These are phyloP conservation scores for Pseudevernia furfuracea DNA, from an alignment of 495 filamentous ascomycete species.

Conservation along the genomic window DNA sequence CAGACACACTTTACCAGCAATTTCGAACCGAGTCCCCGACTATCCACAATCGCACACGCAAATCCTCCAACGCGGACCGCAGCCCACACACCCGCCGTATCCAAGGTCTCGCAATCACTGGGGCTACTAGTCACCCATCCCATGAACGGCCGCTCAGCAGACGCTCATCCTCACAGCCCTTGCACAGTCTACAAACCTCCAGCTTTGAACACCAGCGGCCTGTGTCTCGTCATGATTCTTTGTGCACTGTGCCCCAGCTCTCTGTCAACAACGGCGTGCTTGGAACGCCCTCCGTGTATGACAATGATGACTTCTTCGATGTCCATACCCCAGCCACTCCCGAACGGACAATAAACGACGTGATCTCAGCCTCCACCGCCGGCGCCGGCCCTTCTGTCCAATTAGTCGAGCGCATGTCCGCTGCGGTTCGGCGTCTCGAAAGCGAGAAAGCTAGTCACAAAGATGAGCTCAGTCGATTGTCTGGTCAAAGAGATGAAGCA, in stretches of 20 bases:
- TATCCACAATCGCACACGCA: constrained; percentile 40
- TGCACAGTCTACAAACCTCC: constrained; percentile 37
- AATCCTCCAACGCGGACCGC: constrained; percentile 36
- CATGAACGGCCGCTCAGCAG: constrained; percentile 37
- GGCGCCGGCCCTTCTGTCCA: constrained; percentile 90
- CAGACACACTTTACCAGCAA: constrained; percentile 37
- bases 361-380: constrained; percentile 80
- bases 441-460: constrained; percentile 77
- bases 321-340: constrained; percentile 54
- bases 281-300: constrained; percentile 51
- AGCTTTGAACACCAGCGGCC: constrained; percentile 39
- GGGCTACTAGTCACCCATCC: constrained; percentile 16
- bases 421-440: constrained; percentile 82
- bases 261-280: constrained; percentile 30
- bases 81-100: constrained; percentile 26
- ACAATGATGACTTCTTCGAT: constrained; percentile 59
- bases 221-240: constrained; percentile 34
- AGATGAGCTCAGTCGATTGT: constrained; percentile 75
- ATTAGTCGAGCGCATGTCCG: constrained; percentile 92
- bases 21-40: constrained; percentile 43
- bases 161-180: constrained; percentile 41
- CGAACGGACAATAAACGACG: constrained; percentile 71
- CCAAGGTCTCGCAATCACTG: constrained; percentile 35
- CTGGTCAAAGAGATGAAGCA: constrained; percentile 79
- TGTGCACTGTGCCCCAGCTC: constrained; percentile 34